phyloP scores from a whole-genome alignment of 139 green algal species.

The Diplosphaera chodatii region DNA sequence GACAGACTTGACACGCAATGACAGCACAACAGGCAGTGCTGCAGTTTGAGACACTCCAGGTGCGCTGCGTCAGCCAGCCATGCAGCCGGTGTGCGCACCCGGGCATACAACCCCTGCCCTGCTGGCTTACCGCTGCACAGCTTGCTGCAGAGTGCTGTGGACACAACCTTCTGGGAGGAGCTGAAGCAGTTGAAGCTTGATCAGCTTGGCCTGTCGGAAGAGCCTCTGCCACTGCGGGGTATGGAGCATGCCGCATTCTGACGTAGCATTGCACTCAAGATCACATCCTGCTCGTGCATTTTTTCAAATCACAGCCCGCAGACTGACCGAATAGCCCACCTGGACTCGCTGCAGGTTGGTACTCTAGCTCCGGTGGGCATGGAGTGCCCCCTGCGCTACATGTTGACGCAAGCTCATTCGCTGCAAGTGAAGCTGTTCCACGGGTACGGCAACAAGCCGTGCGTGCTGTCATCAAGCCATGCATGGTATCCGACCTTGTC shows the following conservation, averaged over 20 bases:
- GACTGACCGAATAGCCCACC: no score
- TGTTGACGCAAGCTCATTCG: conserved; percentile 9
- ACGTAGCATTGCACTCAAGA: not conserved
- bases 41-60: conserved; percentile 17
- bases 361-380: conserved; percentile 4
- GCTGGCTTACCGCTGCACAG: no score
- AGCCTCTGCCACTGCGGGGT: conserved; percentile 26
- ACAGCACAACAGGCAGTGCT: not conserved
- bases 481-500: no score
- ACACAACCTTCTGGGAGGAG: conserved; percentile 73
- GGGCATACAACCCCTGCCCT: no score
- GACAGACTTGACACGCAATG: no score
- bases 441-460: not conserved
- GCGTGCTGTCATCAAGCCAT: no score
- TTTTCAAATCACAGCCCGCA: no score
- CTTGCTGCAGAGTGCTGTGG: conserved; percentile 63
- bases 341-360: conserved; percentile 11
- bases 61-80: not conserved
- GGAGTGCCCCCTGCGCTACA: conserved; percentile 14
- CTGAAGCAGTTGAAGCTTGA: conserved; percentile 70
- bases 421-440: not conserved
- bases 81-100: no score
- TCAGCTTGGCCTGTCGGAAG: conserved; percentile 43
- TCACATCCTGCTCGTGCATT: no score
- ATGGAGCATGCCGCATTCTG: not conserved